These are phyloP conservation scores for Hibiscus mutabilis DNA, from an alignment of 345 rosid species.

Conservation along the genomic window DNA sequence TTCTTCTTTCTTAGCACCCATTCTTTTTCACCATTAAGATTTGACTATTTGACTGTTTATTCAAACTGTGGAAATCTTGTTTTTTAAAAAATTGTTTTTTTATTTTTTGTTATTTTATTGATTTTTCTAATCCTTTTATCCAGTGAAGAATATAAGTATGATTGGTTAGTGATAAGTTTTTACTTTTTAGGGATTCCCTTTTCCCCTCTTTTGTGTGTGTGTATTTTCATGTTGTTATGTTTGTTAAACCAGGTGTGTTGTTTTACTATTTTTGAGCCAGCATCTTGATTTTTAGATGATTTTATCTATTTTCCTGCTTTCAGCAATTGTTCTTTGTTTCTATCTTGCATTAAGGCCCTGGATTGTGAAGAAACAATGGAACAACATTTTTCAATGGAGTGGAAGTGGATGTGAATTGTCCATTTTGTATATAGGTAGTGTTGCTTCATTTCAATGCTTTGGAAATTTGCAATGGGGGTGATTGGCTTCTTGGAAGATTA, in stretches of 20 bases:
- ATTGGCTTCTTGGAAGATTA: not conserved
- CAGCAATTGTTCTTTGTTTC: not conserved
- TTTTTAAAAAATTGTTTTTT: not conserved
- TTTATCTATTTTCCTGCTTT: not conserved
- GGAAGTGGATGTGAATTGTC: conserved; percentile 16
- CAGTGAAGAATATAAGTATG: not conserved
- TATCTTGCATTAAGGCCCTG: not conserved
- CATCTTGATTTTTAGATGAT: not conserved
- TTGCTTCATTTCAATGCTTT: not conserved
- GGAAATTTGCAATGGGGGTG: not conserved
- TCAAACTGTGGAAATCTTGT: not conserved
- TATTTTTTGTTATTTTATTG: not conserved
- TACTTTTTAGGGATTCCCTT: not conserved
- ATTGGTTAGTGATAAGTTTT: not conserved
- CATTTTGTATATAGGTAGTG: conserved; percentile 8
- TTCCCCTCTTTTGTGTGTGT: not conserved
- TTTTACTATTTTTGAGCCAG: not conserved
- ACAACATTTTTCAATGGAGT: conserved; percentile 15
- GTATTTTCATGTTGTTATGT: not conserved
- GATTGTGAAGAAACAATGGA: conserved; percentile 12
- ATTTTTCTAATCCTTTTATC: not conserved
- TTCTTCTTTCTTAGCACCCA: not conserved
- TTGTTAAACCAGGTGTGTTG: not conserved
- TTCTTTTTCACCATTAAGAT: not conserved
- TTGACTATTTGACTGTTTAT: not conserved